phyloP scores from a whole-genome alignment of 192 early-diverging fungal genomes.

The Coemansia sp. region DNA sequence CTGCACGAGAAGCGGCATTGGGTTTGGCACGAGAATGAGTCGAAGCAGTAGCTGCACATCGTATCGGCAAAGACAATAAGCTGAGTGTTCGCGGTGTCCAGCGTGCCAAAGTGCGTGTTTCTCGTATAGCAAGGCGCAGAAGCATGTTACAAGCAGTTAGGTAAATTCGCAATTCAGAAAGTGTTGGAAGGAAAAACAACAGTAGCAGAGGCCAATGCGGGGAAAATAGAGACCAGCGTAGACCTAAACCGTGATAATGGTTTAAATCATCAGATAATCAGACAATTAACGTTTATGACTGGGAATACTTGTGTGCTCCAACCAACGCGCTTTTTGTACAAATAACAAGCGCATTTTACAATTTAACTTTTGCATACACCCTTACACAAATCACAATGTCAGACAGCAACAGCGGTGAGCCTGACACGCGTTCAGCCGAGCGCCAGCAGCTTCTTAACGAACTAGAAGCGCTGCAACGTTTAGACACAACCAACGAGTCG shows the following conservation, averaged over 20 bases:
- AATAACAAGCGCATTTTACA: background rate
- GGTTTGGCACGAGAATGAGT: background rate
- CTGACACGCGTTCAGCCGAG: background rate
- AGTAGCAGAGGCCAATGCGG: background rate
- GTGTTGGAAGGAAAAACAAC: background rate
- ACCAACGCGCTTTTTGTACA: background rate
- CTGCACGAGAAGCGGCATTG: background rate
- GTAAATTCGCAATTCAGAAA: background rate
- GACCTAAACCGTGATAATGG: background rate
- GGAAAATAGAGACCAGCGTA: background rate
- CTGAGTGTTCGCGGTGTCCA: background rate
- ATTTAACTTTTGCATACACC: background rate
- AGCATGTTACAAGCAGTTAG: background rate
- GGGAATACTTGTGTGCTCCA: background rate
- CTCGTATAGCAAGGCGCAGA: background rate
- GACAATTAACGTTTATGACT: background rate
- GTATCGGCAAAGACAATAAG: background rate
- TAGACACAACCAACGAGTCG: slow-evolving; percentile 19
- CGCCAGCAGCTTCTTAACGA: slow-evolving; percentile 11
- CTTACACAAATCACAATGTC: background rate
- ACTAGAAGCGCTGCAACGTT: slow-evolving; percentile 11
- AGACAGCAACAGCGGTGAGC: background rate
- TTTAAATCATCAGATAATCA: background rate
- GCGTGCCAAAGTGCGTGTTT: background rate
- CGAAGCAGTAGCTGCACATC: background rate